phyloP scores from a whole-genome alignment of 1,284 basidiomycete genomes.

The Trichosporon ovoides region DNA sequence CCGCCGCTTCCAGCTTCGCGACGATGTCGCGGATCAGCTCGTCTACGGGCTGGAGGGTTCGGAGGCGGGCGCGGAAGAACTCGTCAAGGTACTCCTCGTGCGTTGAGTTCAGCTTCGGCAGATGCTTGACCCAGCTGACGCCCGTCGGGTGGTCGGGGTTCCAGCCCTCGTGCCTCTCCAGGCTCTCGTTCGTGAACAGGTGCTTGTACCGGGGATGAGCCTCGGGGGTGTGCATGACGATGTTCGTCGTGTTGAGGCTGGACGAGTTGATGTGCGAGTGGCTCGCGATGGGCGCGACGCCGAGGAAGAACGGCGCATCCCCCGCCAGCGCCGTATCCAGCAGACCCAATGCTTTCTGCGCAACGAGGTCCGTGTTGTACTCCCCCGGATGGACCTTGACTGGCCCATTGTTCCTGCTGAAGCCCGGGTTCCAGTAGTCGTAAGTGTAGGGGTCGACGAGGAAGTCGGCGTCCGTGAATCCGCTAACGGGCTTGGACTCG shows the following conservation, averaged over 20 bases:
- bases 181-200: conserved; percentile 25
- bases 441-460: conserved; percentile 42
- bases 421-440: conserved; percentile 32
- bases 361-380: conserved; percentile 36
- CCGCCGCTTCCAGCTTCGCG: conserved; percentile 27
- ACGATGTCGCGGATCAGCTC: conserved; percentile 38
- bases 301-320: conserved; percentile 35
- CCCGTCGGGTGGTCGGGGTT: conserved; percentile 33
- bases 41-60: conserved; percentile 35
- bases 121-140: conserved; percentile 33
- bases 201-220: conserved; percentile 26
- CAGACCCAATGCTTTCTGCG: conserved; percentile 27
- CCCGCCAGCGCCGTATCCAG: conserved; percentile 22
- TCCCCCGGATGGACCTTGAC: conserved; percentile 23
- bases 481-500: conserved; percentile 23
- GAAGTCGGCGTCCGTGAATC: conserved; percentile 28
- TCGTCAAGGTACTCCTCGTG: conserved; percentile 41
- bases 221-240: conserved; percentile 18
- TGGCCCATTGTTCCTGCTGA: conserved; percentile 23
- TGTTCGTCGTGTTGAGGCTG: too few relatives aligned
- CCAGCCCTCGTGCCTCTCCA: conserved; percentile 22
- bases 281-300: conserved; percentile 13
- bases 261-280: not conserved
- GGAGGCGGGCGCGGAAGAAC: conserved; percentile 35
- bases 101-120: conserved; percentile 33